Evolutionary conservation across 768 basidiomycete species (phyloP).

Genomic region (Pisolithus tinctorius): DNA sequence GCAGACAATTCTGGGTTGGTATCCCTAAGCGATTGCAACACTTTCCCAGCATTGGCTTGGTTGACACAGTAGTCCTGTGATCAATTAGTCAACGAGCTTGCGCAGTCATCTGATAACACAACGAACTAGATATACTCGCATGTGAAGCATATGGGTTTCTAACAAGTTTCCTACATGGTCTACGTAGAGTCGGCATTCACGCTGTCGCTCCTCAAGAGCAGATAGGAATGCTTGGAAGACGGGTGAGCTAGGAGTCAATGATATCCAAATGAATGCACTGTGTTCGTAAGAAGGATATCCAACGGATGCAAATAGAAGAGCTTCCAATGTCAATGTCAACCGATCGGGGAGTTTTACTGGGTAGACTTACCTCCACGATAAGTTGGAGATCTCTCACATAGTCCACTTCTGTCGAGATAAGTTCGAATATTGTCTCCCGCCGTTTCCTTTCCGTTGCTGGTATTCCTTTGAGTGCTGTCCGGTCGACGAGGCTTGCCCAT

Average conservation of each 20-base stretch:
- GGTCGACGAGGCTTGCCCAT: too few species aligned
- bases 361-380: conserved; percentile 67
- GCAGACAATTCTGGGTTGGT: conserved; percentile 56
- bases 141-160: conserved; percentile 62
- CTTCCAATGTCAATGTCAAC: conserved; percentile 29
- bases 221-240: conserved; percentile 66
- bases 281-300: conserved; percentile 13
- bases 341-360: background rate
- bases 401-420: too few species aligned
- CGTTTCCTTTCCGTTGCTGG: conserved; percentile 72
- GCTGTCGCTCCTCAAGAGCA: conserved; percentile 86
- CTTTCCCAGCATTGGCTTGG: conserved; percentile 20
- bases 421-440: conserved; percentile 58
- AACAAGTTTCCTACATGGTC: conserved; percentile 85
- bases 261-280: conserved; percentile 42
- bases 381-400: conserved; percentile 25
- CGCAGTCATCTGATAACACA: background rate
- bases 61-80: conserved; percentile 29
- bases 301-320: conserved; percentile 82
- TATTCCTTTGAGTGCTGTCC: conserved; percentile 71
- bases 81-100: conserved; percentile 33
- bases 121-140: conserved; percentile 74
- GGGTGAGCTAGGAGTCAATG: conserved; percentile 25
- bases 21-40: conserved; percentile 66
- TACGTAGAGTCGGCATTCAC: conserved; percentile 85